Percentiles rank a stretch among this genome's conserved stretches.
Evolutionary conservation across 2,329 filamentous ascomycete genomes (phyloP).

Genomic region (Fonsecaea nubica): DNA sequence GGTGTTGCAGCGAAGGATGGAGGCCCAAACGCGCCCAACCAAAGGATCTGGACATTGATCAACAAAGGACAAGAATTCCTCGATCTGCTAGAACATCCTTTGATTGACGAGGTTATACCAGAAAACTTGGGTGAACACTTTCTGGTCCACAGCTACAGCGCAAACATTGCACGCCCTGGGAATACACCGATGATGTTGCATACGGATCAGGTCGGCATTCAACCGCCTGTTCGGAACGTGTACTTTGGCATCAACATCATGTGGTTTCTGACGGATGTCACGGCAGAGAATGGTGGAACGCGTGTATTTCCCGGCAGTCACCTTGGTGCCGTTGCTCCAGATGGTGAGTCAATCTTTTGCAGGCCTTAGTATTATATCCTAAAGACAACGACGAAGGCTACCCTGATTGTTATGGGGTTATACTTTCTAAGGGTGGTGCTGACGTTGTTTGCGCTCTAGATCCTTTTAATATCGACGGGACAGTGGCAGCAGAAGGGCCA

Average conservation of each 20-base stretch:
- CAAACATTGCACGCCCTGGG: constrained; percentile 30
- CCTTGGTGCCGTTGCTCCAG: constrained; percentile 23
- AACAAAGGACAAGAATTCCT: constrained; percentile 30
- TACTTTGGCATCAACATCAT: constrained; percentile 28
- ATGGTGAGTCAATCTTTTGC: constrained; percentile 6
- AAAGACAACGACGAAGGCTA: neutral
- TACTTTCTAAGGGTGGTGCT: neutral
- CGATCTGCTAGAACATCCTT: constrained; percentile 28
- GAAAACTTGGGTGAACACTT: constrained; percentile 25
- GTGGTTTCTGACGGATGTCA: constrained; percentile 30
- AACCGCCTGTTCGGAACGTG: constrained; percentile 23
- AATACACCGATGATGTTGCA: constrained; percentile 29
- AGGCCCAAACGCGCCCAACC: constrained; percentile 23
- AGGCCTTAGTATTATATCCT: neutral
- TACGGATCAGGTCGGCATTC: constrained; percentile 28
- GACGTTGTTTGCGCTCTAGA: neutral
- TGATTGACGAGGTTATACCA: constrained; percentile 29
- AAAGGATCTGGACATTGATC: constrained; percentile 28
- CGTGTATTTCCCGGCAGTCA: constrained; percentile 28
- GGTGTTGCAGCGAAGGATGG: constrained; percentile 21
- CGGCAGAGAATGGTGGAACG: constrained; percentile 27
- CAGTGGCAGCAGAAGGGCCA: constrained; percentile 25
- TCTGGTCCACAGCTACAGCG: constrained; percentile 24
- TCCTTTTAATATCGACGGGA: constrained; percentile 28
- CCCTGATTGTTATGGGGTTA: neutral